phyloP scores from a whole-genome alignment of 495 filamentous ascomycete genomes.

The Stereocaulon alpinum region DNA sequence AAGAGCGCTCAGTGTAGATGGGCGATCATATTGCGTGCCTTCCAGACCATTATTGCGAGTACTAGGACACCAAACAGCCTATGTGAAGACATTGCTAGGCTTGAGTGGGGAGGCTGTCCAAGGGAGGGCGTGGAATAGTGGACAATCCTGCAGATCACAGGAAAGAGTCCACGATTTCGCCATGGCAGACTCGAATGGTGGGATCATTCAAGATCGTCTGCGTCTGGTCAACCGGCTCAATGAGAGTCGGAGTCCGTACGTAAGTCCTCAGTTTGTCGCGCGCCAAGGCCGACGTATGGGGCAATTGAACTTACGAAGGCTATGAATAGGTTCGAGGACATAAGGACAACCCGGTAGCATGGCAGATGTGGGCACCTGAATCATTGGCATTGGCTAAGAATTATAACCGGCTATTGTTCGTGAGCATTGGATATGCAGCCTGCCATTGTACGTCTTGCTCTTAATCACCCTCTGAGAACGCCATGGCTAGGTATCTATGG shows the following conservation, averaged over 20 bases:
- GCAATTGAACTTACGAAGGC: not conserved
- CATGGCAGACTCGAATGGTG: not conserved
- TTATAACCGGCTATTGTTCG: slow-evolving; percentile 77
- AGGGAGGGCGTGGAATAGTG: not conserved
- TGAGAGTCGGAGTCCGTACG: slow-evolving; percentile 73
- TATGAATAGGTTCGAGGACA: slow-evolving; percentile 58
- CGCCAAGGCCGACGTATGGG: slow-evolving; percentile 5
- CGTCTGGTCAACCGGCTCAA: slow-evolving; percentile 56
- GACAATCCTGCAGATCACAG: not conserved
- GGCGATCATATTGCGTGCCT: not conserved
- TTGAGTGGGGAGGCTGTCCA: not conserved
- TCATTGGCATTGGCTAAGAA: slow-evolving; percentile 64
- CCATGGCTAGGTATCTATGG: slow-evolving; percentile 13
- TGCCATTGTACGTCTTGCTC: slow-evolving; percentile 68
- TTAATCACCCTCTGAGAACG: no score
- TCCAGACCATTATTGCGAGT: not conserved
- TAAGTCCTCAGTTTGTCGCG: slow-evolving; percentile 30
- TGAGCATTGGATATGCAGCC: slow-evolving; percentile 91
- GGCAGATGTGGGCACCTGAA: slow-evolving; percentile 81
- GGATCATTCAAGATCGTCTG: not conserved
- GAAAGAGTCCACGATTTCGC: not conserved
- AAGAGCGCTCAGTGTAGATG: not conserved
- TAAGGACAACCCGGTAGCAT: slow-evolving; percentile 77
- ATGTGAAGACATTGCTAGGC: not conserved
- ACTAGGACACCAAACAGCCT: not conserved